Base-by-base conservation (phyloP, 2,329 filamentous ascomycete genomes). In the Penicillium sclerotigenum region DNA sequence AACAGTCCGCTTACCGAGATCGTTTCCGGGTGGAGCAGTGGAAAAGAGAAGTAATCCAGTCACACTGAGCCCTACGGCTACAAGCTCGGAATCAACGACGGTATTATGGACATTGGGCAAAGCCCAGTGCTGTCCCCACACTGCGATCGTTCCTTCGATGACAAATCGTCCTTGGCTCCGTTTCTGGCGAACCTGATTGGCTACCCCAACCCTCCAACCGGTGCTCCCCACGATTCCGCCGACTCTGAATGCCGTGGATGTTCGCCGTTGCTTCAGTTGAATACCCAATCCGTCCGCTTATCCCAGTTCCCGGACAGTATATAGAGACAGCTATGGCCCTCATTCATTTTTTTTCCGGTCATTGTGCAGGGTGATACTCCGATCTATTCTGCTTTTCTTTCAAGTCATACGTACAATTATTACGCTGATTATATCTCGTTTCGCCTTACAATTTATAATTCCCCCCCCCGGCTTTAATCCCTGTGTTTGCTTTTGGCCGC, bases 201-300 rank as follows among this genome's bases (percentile, higher is more conserved):
- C 26, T 33, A 10, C 7, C 41, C 42, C 40, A 40, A 36, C 56
- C 51, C 57, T 55, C 33, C 28, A 38, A 47, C 48, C 46, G 36
- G 38, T 57, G 47, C 56, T 57, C 59, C 57, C 64, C 59, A 61
- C 61, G 58, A 66, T 66, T 62, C 65, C 70, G 59, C 70, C 69
- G 69, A 72, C 54, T 50, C 57, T 67, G 65, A 72, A 65, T 73
- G 70, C 71, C 71, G 71, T 68, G 64, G 58, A 68, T 66, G 60
- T 41, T 65, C 68, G 60, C 68, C 68, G 67, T 65, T 54, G 28
- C 52, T 54, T 42, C 45, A 50, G 52, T 29, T 14, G 28, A 36
- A 50, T 14, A 48, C 48, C 54, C 51, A 49, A 54, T 52, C 53
- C 52, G 52, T 43, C 57, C 57, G 52, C 56, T 63, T 62, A 64